Conservation (phyloP, 2,329 filamentous ascomycete genomes). For the Xylariaceae sp. region DNA sequence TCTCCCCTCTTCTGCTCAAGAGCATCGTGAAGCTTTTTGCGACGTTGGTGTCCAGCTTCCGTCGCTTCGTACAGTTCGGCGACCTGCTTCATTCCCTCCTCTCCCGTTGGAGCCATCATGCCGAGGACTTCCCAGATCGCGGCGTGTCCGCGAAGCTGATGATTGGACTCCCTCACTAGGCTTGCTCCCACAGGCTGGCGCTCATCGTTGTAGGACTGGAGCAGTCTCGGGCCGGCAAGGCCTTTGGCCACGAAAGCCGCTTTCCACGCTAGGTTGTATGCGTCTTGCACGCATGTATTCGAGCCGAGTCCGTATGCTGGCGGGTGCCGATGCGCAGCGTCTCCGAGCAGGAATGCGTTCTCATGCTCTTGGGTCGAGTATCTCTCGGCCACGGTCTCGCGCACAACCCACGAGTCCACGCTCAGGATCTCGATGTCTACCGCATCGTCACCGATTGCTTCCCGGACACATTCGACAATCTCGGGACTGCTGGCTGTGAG, state of each 20-base stretch:
- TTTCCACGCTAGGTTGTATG: slow-evolving; percentile 54
- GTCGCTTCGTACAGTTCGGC: slow-evolving; percentile 31
- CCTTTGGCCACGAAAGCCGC: slow-evolving; percentile 42
- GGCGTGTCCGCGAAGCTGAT: slow-evolving; percentile 49
- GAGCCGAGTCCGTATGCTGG: slow-evolving; percentile 53
- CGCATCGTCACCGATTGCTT: slow-evolving; percentile 45
- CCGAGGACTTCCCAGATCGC: slow-evolving; percentile 43
- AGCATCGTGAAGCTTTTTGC: slow-evolving; percentile 33
- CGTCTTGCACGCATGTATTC: slow-evolving; percentile 56
- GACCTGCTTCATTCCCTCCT: slow-evolving; percentile 31
- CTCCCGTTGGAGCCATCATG: slow-evolving; percentile 32
- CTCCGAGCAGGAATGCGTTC: slow-evolving; percentile 49
- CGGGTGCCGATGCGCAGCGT: slow-evolving; percentile 55
- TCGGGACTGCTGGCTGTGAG: slow-evolving; percentile 8
- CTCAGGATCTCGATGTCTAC: slow-evolving; percentile 46
- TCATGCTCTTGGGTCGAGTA: slow-evolving; percentile 46
- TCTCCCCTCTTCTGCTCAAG: slow-evolving; percentile 49
- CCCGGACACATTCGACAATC: slow-evolving; percentile 18
- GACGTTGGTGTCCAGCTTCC: slow-evolving; percentile 28
- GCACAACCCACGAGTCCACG: slow-evolving; percentile 55
- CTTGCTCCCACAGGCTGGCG: slow-evolving; percentile 44
- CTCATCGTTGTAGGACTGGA: slow-evolving; percentile 41
- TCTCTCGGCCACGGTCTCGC: slow-evolving; percentile 55
- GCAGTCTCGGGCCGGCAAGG: slow-evolving; percentile 31
- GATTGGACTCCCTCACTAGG: slow-evolving; percentile 50